Evolutionary conservation across 2,329 filamentous ascomycete genomes (phyloP).

Genomic region (Diaporthe destruens): DNA sequence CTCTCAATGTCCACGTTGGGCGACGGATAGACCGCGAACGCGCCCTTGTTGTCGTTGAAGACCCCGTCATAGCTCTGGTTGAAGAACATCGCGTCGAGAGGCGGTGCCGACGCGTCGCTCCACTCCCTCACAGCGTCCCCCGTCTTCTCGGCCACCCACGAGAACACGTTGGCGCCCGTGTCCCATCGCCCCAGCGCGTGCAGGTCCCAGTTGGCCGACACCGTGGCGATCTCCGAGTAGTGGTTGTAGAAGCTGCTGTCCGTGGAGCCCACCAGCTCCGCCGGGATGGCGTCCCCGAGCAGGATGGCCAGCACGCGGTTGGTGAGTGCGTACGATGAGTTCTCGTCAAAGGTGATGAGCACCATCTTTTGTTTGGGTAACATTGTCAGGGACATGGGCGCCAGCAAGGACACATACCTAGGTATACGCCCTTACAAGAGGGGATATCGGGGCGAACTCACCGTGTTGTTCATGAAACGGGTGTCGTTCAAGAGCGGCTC

Average conservation of each 20-base stretch:
- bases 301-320: conserved; percentile 80
- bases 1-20: conserved; percentile 47
- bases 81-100: conserved; percentile 37
- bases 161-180: conserved; percentile 78
- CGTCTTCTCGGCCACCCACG: conserved; percentile 70
- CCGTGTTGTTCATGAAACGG: conserved; percentile 72
- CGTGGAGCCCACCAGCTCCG: conserved; percentile 72
- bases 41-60: conserved; percentile 44
- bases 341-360: conserved; percentile 85
- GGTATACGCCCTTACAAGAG: no score
- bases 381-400: conserved; percentile 57
- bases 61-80: conserved; percentile 49
- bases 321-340: conserved; percentile 73
- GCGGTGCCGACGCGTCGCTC: conserved; percentile 33
- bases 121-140: conserved; percentile 60
- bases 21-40: conserved; percentile 45
- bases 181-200: conserved; percentile 79
- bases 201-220: conserved; percentile 77
- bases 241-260: conserved; percentile 80
- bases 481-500: conserved; percentile 76
- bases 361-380: conserved; percentile 62
- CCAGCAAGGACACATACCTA: neutral
- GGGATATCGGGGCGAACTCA: neutral
- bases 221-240: conserved; percentile 76
- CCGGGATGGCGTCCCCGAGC: conserved; percentile 79